Percentiles rank a stretch among this genome's conserved stretches.
phyloP scores from a whole-genome alignment of 148 eudicot genomes.

The Rhododendron mucronatum region DNA sequence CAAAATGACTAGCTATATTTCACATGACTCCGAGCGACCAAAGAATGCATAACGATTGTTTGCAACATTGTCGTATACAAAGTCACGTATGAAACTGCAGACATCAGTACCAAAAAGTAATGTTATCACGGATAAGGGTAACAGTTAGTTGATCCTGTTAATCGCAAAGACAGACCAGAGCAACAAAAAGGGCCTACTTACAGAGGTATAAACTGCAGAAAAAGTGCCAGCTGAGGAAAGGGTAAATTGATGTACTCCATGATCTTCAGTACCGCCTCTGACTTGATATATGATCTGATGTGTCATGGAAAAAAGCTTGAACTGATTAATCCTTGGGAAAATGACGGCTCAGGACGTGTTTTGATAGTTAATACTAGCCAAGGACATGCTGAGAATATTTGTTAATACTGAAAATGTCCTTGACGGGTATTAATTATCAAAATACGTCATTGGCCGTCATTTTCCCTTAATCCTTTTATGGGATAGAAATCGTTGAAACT shows the following conservation, averaged over 20 bases:
- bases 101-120: slow-evolving; percentile 1
- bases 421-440: no score
- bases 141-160: background rate
- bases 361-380: no score
- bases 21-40: slow-evolving; percentile 91
- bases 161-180: background rate
- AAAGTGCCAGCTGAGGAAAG: slow-evolving; percentile 84
- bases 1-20: slow-evolving; percentile 33
- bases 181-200: slow-evolving; percentile 21
- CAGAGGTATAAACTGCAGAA: slow-evolving; percentile 77
- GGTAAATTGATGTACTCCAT: slow-evolving; percentile 95
- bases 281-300: slow-evolving; percentile 79
- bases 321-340: background rate
- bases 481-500: background rate
- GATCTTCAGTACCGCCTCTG: slow-evolving; percentile 94
- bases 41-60: slow-evolving; percentile 78
- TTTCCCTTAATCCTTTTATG: background rate
- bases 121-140: background rate
- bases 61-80: slow-evolving; percentile 87
- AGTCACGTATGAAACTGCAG: slow-evolving; percentile 84
- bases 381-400: no score
- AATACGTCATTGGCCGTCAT: no score
- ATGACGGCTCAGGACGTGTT: no score
- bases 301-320: background rate
- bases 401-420: no score